Conservation (phyloP, 192 early-diverging fungal genomes). For the Linnemannia hyalina region DNA sequence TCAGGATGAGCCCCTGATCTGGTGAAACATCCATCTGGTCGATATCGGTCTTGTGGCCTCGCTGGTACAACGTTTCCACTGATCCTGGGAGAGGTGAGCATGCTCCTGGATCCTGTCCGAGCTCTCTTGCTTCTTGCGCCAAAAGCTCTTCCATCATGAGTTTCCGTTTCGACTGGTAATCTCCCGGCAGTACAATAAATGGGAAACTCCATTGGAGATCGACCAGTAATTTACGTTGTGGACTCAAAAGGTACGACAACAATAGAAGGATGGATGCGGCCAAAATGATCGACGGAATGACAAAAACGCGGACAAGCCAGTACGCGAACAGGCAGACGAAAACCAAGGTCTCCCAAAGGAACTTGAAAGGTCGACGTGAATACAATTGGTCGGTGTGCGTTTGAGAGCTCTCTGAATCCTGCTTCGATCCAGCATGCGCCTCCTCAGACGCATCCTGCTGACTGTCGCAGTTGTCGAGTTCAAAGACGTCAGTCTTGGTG, state of each 20-base stretch:
- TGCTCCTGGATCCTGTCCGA: slow-evolving; percentile 32
- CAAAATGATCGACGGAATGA: slow-evolving; percentile 47
- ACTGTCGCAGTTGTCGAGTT: slow-evolving; percentile 4
- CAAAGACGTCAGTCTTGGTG: background rate
- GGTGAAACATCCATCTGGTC: slow-evolving; percentile 45
- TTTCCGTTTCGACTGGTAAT: slow-evolving; percentile 53
- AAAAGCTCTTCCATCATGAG: slow-evolving; percentile 51
- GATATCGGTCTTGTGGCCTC: slow-evolving; percentile 46
- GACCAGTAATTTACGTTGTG: slow-evolving; percentile 51
- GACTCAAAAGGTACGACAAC: slow-evolving; percentile 44
- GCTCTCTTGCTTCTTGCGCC: slow-evolving; percentile 40
- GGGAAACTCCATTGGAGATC: slow-evolving; percentile 54
- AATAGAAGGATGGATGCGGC: slow-evolving; percentile 46
- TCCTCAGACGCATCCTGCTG: slow-evolving; percentile 4
- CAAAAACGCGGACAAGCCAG: slow-evolving; percentile 51
- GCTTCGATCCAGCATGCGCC: background rate
- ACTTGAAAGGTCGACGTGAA: slow-evolving; percentile 40
- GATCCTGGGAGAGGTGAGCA: slow-evolving; percentile 29
- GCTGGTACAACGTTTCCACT: slow-evolving; percentile 36
- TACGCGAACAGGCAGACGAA: slow-evolving; percentile 30
- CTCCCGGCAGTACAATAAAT: slow-evolving; percentile 51
- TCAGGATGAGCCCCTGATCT: slow-evolving; percentile 22
- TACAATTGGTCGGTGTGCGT: slow-evolving; percentile 13
- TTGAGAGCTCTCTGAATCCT: background rate
- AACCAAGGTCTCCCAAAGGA: slow-evolving; percentile 23